A percentile compares a stretch with the other conserved stretches of the same genome.
phyloP scores from a whole-genome alignment of 768 basidiomycete genomes.

The Lyophyllum decastes region DNA sequence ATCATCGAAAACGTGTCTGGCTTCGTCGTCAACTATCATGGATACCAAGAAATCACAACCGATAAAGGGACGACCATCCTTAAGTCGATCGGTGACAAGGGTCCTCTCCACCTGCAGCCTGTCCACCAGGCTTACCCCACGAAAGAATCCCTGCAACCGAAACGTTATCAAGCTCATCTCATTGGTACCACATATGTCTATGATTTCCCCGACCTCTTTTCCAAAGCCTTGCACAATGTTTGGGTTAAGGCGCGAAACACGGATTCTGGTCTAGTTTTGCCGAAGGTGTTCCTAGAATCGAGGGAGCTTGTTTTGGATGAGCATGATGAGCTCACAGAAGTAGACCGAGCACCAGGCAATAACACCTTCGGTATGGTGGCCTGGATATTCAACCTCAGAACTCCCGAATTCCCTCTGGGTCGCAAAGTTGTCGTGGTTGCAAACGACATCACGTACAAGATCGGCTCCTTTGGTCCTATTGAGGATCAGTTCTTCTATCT shows the following conservation, averaged over 20 bases:
- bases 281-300: slow-evolving; percentile 78
- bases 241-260: slow-evolving; percentile 75
- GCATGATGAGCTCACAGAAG: slow-evolving; percentile 86
- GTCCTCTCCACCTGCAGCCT: slow-evolving; percentile 93
- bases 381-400: slow-evolving; percentile 91
- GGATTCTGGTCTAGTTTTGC: slow-evolving; percentile 68
- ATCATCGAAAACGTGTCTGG: slow-evolving; percentile 99
- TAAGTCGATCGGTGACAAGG: slow-evolving; percentile 98
- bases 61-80: slow-evolving; percentile 95
- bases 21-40: slow-evolving; percentile 97
- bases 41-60: slow-evolving; percentile 96
- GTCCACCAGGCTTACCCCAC: slow-evolving; percentile 93
- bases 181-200: slow-evolving; percentile 99
- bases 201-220: slow-evolving; percentile 99
- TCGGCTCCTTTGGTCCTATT: slow-evolving; percentile 93
- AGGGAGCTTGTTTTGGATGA: slow-evolving; percentile 95
- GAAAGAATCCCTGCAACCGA: slow-evolving; percentile 97
- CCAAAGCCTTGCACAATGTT: slow-evolving; percentile 92
- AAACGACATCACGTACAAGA: slow-evolving; percentile 98
- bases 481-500: slow-evolving; percentile 98
- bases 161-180: slow-evolving; percentile 98
- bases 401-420: slow-evolving; percentile 90
- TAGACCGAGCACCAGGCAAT: slow-evolving; percentile 90
- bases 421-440: slow-evolving; percentile 88
- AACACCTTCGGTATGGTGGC: slow-evolving; percentile 98